Conservation (phyloP, 1,139 yeast species). For the Hyphopichia khmerensis region DNA sequence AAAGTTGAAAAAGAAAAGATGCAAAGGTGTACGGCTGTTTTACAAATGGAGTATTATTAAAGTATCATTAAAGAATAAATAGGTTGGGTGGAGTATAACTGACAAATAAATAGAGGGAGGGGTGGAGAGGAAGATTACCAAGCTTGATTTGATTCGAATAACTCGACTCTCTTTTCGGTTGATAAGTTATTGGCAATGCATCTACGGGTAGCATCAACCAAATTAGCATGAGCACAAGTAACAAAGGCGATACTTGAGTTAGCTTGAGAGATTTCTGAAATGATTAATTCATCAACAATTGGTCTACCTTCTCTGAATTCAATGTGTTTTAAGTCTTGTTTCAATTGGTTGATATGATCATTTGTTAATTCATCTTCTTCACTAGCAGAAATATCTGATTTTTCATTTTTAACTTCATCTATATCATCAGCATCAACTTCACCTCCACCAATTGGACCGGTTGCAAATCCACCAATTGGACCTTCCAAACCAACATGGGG, state of each 20-base stretch:
- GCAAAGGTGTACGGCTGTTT: too few species aligned
- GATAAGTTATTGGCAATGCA: conserved; percentile 29
- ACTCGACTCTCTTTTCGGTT: conserved; percentile 34
- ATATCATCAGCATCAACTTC: conserved; percentile 12
- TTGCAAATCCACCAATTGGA: conserved; percentile 6
- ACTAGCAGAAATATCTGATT: conserved; percentile 9
- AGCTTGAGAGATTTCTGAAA: conserved; percentile 27
- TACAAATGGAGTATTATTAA: too few species aligned
- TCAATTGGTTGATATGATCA: conserved; percentile 16
- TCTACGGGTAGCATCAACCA: conserved; percentile 40
- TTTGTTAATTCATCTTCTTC: conserved; percentile 12
- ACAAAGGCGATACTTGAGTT: conserved; percentile 36
- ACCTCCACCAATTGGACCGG: conserved; percentile 3
- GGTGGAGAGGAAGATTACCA: too few species aligned
- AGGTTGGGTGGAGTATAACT: too few species aligned
- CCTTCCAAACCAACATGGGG: conserved; percentile 18
- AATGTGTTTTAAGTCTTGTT: conserved; percentile 19
- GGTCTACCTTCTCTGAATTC: conserved; percentile 44
- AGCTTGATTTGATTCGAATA: conserved; percentile 39
- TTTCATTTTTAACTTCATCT: conserved; percentile 13
- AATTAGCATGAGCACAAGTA: conserved; percentile 42
- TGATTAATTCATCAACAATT: conserved; percentile 32
- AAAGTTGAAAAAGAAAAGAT: not conserved
- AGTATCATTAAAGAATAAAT: too few species aligned
- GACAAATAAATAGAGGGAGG: too few species aligned